phyloP scores from a whole-genome alignment of 1,284 basidiomycete species.

The Xerocomus nothofagi region DNA sequence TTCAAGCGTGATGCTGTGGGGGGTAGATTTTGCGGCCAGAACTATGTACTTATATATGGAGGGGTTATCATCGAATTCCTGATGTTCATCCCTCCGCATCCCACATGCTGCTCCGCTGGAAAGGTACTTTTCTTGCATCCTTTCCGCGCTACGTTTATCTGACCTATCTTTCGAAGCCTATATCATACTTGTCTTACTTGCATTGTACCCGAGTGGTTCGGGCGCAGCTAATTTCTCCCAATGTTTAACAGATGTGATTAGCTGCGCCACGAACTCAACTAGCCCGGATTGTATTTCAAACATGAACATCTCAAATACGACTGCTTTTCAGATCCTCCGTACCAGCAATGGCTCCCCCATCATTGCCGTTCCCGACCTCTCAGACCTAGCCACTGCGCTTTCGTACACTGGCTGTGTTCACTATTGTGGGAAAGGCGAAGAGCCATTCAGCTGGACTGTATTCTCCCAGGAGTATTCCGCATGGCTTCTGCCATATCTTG shows the following conservation, averaged over 20 bases:
- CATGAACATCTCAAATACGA: constrained; percentile 10
- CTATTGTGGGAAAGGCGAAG: constrained; percentile 33
- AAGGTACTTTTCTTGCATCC: constrained; percentile 6
- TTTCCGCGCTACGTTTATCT: neutral
- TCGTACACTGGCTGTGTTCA: constrained; percentile 32
- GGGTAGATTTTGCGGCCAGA: neutral
- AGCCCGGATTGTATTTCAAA: constrained; percentile 3
- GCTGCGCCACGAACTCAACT: constrained; percentile 11
- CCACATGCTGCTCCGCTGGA: constrained; percentile 6
- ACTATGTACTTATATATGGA: neutral
- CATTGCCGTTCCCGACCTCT: neutral
- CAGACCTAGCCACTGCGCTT: constrained; percentile 10
- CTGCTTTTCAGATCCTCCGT: constrained; percentile 18
- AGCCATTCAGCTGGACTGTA: constrained; percentile 37
- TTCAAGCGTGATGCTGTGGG: neutral
- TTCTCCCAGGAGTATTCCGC: constrained; percentile 43
- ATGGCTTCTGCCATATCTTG: constrained; percentile 48
- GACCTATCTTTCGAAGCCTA: constrained; percentile 7
- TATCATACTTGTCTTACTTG: constrained; percentile 1
- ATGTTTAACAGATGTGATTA: constrained; percentile 10
- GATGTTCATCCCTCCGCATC: neutral
- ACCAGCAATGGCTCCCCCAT: constrained; percentile 12
- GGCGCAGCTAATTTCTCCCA: constrained; percentile 6
- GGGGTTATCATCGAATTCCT: neutral
- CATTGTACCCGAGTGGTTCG: neutral